Percentiles rank a stretch among this genome's conserved stretches.
Conservation (phyloP, 2,329 filamentous ascomycete genomes). For the Calycina herbarum region DNA sequence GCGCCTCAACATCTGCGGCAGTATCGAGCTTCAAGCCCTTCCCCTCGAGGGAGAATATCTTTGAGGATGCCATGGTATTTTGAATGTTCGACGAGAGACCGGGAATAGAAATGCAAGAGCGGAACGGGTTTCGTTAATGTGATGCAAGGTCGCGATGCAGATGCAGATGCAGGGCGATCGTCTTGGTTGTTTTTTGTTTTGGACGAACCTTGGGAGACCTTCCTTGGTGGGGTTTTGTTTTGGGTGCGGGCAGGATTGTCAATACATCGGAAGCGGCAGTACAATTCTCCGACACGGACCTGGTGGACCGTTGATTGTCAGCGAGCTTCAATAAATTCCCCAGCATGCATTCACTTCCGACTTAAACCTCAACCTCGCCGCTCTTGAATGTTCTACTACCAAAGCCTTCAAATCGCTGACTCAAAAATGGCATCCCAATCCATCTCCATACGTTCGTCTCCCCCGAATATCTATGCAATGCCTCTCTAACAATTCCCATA, state of each 20-base stretch:
- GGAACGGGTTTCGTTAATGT: not conserved
- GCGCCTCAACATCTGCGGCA: conserved; percentile 79
- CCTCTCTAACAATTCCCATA: conserved; percentile 23
- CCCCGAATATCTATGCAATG: not conserved
- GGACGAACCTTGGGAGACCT: conserved; percentile 9
- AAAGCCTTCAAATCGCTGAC: conserved; percentile 25
- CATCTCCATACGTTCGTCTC: conserved; percentile 33
- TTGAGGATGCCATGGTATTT: conserved; percentile 51
- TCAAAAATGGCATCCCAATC: conserved; percentile 32
- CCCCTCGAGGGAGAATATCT: conserved; percentile 86
- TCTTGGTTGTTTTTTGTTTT: not conserved
- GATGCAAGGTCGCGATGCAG: conserved; percentile 3
- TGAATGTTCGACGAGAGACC: conserved; percentile 15
- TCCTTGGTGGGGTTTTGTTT: conserved; percentile 18
- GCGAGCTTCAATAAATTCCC: conserved; percentile 22
- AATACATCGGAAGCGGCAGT: conserved; percentile 2
- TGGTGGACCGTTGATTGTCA: not conserved
- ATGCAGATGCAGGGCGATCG: conserved; percentile 1
- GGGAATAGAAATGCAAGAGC: conserved; percentile 7
- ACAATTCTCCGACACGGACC: conserved; percentile 8
- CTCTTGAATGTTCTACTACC: conserved; percentile 25
- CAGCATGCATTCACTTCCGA: not conserved
- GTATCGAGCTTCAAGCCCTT: conserved; percentile 91
- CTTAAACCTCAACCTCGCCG: not conserved
- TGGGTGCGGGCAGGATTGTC: not conserved